Conservation (phyloP, 2,329 filamentous ascomycete species). For the Lecanicillium sp. region DNA sequence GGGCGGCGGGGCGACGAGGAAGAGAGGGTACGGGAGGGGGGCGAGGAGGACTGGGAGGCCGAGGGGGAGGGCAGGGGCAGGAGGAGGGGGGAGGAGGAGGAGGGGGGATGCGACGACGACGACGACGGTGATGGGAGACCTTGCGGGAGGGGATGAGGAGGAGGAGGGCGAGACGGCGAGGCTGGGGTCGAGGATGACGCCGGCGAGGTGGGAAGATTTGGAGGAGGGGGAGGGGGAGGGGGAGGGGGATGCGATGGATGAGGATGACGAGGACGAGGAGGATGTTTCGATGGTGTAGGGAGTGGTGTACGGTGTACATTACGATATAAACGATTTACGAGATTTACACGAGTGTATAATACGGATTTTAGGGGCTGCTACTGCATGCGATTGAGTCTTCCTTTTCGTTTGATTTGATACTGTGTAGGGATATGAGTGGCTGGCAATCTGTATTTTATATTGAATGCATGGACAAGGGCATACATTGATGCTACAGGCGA, state of each 20-base stretch:
- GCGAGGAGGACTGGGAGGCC: not conserved
- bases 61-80: slow-evolving; percentile 16
- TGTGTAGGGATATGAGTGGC: no score
- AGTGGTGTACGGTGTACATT: no score
- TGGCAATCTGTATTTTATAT: no score
- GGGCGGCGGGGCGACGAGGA: slow-evolving; percentile 4
- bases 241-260: slow-evolving; percentile 20
- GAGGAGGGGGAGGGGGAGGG: slow-evolving; percentile 15
- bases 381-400: no score
- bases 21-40: not conserved
- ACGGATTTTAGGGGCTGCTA: not conserved
- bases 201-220: slow-evolving; percentile 11
- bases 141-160: not conserved
- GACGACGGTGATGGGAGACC: slow-evolving; percentile 2
- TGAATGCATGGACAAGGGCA: no score
- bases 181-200: slow-evolving; percentile 12
- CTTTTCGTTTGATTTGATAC: no score
- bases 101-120: no score
- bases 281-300: slow-evolving; percentile 25
- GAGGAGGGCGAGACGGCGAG: not conserved
- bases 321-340: not conserved
- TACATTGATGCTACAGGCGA: no score
- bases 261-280: slow-evolving; percentile 23
- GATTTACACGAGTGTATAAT: not conserved
- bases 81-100: slow-evolving; percentile 19